Evolutionary conservation across 2,329 filamentous ascomycete species (phyloP), one percentile per base, ranked within the genome.

Genomic region (Pseudocercospora pini-densiflorae): DNA sequence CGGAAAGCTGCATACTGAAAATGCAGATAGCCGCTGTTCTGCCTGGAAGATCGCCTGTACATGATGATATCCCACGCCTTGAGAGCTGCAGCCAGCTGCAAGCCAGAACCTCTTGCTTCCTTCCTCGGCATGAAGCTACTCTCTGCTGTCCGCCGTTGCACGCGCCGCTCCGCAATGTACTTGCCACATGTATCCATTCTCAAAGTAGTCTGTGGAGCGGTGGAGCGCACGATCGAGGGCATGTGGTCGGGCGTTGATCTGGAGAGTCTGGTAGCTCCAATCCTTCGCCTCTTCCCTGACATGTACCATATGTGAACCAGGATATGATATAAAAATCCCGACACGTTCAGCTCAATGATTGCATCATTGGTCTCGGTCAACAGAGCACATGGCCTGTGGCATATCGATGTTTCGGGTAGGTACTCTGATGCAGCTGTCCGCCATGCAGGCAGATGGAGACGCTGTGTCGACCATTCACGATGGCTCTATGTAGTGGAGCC

Each of bases 121-220:
- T 57, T 65, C 59, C 65, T 70, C 68, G 63, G 65, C 61, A 67
- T 54, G 65, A 65, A 65, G 67, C 64, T 69, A 68, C 65, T 61
- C 61, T 55, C 59, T 54, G 54, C 49, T 61, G 63, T 65, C 55
- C 57, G 27, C 59, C 53, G 33, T 62, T 51, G 40, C 64, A 58
- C 64, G 45, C 66, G 64, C 59, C 62, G 64, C 61, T 55, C 53
- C 59, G 60, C 60, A 24, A 40, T 59, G 40, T 55, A 54, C 47
- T 49, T 49, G 23, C 29, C 31, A 57, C 58, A 23, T 21, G 54
- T 53, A 54, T 36, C 29, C 27, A 31, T 45, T 59, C 40, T 45
- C 27, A 40, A 31, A 51, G 49, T 51, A 61, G 53, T 47, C 19
- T 19, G 40, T 29, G 31, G 31, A 47, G 47, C 59, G 21, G 29